phyloP scores from a whole-genome alignment of 768 basidiomycete genomes.

The Lyophyllum shimeji region DNA sequence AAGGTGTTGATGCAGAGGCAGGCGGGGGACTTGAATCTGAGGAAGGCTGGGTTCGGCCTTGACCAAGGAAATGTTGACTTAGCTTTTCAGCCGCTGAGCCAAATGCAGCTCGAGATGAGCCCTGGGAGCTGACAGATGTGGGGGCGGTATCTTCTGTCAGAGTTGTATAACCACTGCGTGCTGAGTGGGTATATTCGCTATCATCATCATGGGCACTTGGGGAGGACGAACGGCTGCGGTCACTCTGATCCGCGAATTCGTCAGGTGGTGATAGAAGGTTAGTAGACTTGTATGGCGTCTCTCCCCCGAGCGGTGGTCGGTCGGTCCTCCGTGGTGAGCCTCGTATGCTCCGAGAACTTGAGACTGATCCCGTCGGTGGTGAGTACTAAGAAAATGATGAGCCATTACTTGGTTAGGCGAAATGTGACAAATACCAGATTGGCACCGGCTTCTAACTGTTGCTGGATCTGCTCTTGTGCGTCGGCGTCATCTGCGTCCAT shows the following conservation, averaged over 20 bases:
- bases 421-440: conserved; percentile 52
- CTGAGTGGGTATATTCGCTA: conserved; percentile 56
- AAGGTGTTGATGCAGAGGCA: conserved; percentile 30
- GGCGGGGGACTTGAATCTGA: conserved; percentile 35
- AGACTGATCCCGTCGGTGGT: conserved; percentile 55
- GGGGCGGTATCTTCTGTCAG: conserved; percentile 53
- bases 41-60: conserved; percentile 42
- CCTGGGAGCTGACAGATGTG: conserved; percentile 55
- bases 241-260: conserved; percentile 40
- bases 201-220: conserved; percentile 51
- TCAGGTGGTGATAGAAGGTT: conserved; percentile 45
- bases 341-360: conserved; percentile 68
- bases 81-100: conserved; percentile 64
- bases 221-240: conserved; percentile 44
- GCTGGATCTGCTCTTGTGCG: conserved; percentile 85
- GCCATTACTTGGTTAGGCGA: not conserved
- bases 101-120: conserved; percentile 34
- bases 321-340: conserved; percentile 65
- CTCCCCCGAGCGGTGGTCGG: conserved; percentile 40
- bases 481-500: conserved; percentile 87
- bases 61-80: conserved; percentile 52
- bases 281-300: conserved; percentile 37
- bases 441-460: conserved; percentile 75
- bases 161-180: conserved; percentile 32
- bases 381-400: conserved; percentile 47